Conservation (phyloP, 1,139 yeast species). For the Nakaseomyces nivariensis region DNA sequence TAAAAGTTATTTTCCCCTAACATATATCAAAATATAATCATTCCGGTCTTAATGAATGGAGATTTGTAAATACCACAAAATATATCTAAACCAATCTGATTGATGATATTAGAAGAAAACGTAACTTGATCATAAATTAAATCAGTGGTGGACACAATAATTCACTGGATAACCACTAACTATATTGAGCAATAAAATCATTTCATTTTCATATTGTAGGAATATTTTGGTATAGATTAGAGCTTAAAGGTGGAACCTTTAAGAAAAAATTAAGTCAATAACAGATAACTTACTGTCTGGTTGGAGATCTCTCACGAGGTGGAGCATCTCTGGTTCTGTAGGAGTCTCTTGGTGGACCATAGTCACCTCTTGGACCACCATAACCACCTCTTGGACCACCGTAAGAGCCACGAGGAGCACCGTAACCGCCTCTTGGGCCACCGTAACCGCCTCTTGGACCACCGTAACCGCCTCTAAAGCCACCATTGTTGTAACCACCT, state of each 20-base stretch:
- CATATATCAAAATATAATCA: neutral
- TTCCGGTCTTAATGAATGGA: neutral
- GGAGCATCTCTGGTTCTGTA: conserved; percentile 34
- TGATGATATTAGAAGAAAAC: too few relatives aligned
- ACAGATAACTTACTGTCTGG: conserved; percentile 32
- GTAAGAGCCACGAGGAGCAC: conserved; percentile 29
- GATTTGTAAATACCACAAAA: too few relatives aligned
- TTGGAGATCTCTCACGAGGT: conserved; percentile 50
- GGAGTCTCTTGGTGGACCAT: conserved; percentile 28
- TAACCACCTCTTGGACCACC: conserved; percentile 25
- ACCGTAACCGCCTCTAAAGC: conserved; percentile 24
- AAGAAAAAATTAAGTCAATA: too few relatives aligned
- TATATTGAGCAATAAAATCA: neutral
- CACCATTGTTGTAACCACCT: conserved; percentile 22
- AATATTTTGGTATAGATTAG: neutral
- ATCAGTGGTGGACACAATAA: neutral
- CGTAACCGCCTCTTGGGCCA: conserved; percentile 30
- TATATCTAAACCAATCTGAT: too few relatives aligned
- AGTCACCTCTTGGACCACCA: conserved; percentile 26
- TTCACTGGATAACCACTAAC: neutral
- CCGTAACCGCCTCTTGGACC: conserved; percentile 14
- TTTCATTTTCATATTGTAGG: too few relatives aligned
- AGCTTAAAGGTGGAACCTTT: neutral
- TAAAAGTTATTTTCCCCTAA: neutral
- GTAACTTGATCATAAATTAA: too few relatives aligned